These are phyloP conservation scores for Backusella sp. DNA, from an alignment of 192 early-diverging fungal genomes.

Conservation along the genomic window DNA sequence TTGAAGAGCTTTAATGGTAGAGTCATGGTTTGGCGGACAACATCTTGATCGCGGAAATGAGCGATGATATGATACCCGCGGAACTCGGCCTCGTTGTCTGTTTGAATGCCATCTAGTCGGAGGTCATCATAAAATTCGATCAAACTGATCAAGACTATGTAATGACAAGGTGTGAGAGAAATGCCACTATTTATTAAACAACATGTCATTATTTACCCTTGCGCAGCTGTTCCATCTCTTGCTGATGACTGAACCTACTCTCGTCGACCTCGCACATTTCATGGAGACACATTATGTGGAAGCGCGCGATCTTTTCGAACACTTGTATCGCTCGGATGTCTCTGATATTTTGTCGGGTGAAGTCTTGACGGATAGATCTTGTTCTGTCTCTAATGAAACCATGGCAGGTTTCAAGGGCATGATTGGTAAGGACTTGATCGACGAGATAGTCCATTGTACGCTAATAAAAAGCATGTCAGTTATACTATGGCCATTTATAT, in stretches of 20 bases:
- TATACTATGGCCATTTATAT: neutral
- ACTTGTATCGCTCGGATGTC: slow-evolving; percentile 62
- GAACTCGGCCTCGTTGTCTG: slow-evolving; percentile 88
- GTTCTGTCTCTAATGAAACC: slow-evolving; percentile 85
- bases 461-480: slow-evolving; percentile 1
- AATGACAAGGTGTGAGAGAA: neutral
- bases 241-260: slow-evolving; percentile 62
- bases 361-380: slow-evolving; percentile 84
- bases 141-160: slow-evolving; percentile 71
- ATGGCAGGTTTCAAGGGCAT: slow-evolving; percentile 65
- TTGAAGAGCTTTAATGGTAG: slow-evolving; percentile 58
- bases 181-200: neutral
- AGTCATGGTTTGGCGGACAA: slow-evolving; percentile 60
- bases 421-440: slow-evolving; percentile 50
- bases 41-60: slow-evolving; percentile 71
- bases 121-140: slow-evolving; percentile 87
- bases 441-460: slow-evolving; percentile 67
- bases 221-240: slow-evolving; percentile 85
- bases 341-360: slow-evolving; percentile 82
- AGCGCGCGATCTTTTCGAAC: slow-evolving; percentile 86
- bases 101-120: slow-evolving; percentile 43
- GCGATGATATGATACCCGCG: slow-evolving; percentile 83
- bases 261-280: slow-evolving; percentile 65
- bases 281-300: slow-evolving; percentile 79
- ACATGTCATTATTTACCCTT: slow-evolving; percentile 58